Evolutionary conservation across 2,329 filamentous ascomycete species (phyloP).

Genomic region (Rutstroemia sp.): DNA sequence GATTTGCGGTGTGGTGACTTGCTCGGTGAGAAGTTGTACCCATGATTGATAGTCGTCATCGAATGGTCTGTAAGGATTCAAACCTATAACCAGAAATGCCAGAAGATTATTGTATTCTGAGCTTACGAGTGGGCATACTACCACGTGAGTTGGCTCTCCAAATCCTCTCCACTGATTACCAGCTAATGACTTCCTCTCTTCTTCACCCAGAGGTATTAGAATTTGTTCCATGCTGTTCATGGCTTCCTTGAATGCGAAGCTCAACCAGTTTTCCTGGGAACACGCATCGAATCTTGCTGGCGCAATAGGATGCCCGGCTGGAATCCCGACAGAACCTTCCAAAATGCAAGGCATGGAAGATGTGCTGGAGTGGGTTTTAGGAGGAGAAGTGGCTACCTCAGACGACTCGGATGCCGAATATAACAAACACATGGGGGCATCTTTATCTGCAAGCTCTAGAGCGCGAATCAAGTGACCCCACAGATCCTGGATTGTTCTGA

Average conservation of each 20-base stretch:
- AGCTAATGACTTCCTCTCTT: conserved; percentile 53
- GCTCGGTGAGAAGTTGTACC: conserved; percentile 64
- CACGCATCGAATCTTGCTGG: conserved; percentile 29
- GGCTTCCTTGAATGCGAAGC: no score
- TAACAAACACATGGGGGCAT: conserved; percentile 68
- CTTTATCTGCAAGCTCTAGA: conserved; percentile 63
- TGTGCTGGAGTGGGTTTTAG: conserved; percentile 46
- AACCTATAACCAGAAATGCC: conserved; percentile 71
- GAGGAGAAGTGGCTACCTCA: conserved; percentile 58
- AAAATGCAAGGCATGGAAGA: conserved; percentile 55
- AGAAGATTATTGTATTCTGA: conserved; percentile 62
- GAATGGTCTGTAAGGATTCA: conserved; percentile 72
- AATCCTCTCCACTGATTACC: conserved; percentile 65
- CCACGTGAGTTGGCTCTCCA: conserved; percentile 62
- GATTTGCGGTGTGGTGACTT: conserved; percentile 71
- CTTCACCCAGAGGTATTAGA: conserved; percentile 66
- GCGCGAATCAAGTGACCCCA: conserved; percentile 63
- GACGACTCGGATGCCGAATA: conserved; percentile 55
- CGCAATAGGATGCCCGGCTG: conserved; percentile 53
- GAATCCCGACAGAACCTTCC: conserved; percentile 65
- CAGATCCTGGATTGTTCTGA: conserved; percentile 62
- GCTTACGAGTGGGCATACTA: conserved; percentile 74
- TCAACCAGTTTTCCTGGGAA: no score
- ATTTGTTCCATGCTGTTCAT: no score
- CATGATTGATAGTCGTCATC: conserved; percentile 77